phyloP scores from a whole-genome alignment of 1,139 yeast species.

The Nakaseomyces glabratus region DNA sequence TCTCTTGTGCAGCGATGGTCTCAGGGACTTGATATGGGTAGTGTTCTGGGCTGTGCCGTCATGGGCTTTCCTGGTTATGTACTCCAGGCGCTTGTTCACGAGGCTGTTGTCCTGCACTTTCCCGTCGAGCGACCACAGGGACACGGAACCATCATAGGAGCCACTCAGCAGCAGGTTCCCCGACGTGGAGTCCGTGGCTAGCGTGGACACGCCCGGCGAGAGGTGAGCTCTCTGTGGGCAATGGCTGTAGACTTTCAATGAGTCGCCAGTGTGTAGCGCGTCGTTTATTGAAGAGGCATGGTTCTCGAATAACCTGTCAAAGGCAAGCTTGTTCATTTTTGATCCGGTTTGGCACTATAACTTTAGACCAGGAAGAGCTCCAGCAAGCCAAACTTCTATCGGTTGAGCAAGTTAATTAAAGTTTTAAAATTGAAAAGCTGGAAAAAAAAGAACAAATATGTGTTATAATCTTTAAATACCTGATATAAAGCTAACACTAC shows the following conservation, averaged over 20 bases:
- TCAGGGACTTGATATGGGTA: no score
- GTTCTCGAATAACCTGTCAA: conserved; percentile 2
- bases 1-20: no score
- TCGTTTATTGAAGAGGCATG: conserved; percentile 5
- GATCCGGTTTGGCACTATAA: no score
- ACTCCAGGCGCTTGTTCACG: conserved; percentile 8
- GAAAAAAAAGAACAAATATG: no score
- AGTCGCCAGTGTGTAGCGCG: conserved; percentile 1
- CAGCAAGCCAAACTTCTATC: no score
- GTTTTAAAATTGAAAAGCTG: no score
- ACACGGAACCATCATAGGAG: conserved; percentile 66
- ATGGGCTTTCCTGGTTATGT: conserved; percentile 7
- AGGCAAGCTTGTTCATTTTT: neutral
- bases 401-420: no score
- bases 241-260: conserved; percentile 2
- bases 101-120: conserved; percentile 15
- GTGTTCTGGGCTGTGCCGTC: no score
- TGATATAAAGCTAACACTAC: no score
- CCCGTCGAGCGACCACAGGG: conserved; percentile 46
- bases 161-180: conserved; percentile 47
- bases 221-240: neutral
- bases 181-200: neutral
- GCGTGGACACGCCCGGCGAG: conserved; percentile 1
- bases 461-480: no score
- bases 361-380: no score